Percentiles rank a stretch among this genome's conserved stretches.
Evolutionary conservation across 2,329 filamentous ascomycete genomes (phyloP).

Genomic region (Conoideocrella luteorostrata): DNA sequence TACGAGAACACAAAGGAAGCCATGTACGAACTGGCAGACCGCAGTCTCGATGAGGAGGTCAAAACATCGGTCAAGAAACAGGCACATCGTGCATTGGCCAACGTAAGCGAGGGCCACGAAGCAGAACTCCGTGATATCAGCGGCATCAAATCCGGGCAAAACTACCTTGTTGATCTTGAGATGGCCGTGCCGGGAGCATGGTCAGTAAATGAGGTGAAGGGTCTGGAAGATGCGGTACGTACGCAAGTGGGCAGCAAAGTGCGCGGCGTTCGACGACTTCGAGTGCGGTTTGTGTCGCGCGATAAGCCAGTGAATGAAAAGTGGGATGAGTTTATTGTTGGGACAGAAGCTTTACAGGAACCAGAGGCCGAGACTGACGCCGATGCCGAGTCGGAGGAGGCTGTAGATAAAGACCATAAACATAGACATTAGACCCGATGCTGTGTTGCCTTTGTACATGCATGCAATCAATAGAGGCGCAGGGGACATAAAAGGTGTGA

Average conservation of each 20-base stretch:
- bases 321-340: constrained; percentile 74
- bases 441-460: background rate
- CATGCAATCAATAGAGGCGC: background rate
- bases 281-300: constrained; percentile 73
- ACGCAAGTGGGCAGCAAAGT: constrained; percentile 68
- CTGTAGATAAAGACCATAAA: constrained; percentile 24
- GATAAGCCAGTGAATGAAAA: constrained; percentile 50
- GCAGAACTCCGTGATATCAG: constrained; percentile 72
- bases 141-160: constrained; percentile 92
- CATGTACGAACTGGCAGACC: constrained; percentile 84
- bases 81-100: constrained; percentile 50
- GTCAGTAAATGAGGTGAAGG: constrained; percentile 64
- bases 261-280: constrained; percentile 75
- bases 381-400: constrained; percentile 29
- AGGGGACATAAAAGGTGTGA: background rate
- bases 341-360: constrained; percentile 43
- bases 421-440: constrained; percentile 20
- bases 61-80: constrained; percentile 65
- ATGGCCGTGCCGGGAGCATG: constrained; percentile 70
- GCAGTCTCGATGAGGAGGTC: constrained; percentile 79
- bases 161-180: constrained; percentile 88
- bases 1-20: constrained; percentile 77
- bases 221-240: constrained; percentile 69
- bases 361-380: constrained; percentile 56
- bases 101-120: constrained; percentile 46